Evolutionary conservation across 768 basidiomycete species (phyloP).

Genomic region (Chalciporus pseudorubinellus): DNA sequence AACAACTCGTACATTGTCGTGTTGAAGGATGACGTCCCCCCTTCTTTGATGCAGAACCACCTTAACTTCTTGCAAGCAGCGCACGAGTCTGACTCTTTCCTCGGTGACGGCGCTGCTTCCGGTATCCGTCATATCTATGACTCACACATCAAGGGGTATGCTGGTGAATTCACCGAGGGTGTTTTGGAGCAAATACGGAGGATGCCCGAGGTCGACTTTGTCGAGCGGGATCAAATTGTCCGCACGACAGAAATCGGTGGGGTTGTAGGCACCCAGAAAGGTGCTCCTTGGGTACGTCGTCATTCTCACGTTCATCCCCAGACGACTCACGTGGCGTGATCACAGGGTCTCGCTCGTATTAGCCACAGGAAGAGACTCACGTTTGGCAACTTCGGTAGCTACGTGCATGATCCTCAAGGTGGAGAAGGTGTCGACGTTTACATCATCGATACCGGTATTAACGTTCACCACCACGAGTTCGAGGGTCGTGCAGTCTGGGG

Average conservation of each 20-base stretch:
- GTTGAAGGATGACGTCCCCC: slow-evolving; percentile 67
- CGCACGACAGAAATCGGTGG: slow-evolving; percentile 43
- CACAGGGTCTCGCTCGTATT: slow-evolving; percentile 90
- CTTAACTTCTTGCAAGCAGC: slow-evolving; percentile 69
- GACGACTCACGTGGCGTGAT: slow-evolving; percentile 3
- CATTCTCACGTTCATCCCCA: neutral
- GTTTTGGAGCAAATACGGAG: slow-evolving; percentile 75
- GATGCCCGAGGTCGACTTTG: slow-evolving; percentile 86
- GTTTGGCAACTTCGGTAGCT: slow-evolving; percentile 82
- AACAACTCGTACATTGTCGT: slow-evolving; percentile 95
- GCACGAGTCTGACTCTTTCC: slow-evolving; percentile 54
- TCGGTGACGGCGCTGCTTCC: slow-evolving; percentile 42
- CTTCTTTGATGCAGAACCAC: slow-evolving; percentile 65
- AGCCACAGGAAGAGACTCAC: slow-evolving; percentile 78
- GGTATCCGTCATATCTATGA: slow-evolving; percentile 78
- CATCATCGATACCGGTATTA: slow-evolving; percentile 87
- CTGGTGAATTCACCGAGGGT: slow-evolving; percentile 69
- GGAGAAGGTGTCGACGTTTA: slow-evolving; percentile 95
- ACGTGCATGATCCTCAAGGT: slow-evolving; percentile 65
- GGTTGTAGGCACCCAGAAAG: slow-evolving; percentile 44
- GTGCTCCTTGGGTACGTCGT: slow-evolving; percentile 80
- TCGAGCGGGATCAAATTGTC: slow-evolving; percentile 96
- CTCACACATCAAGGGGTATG: slow-evolving; percentile 71
- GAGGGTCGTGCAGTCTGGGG: slow-evolving; percentile 92
- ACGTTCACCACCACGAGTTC: slow-evolving; percentile 80